These are phyloP conservation scores for Carex kokanica DNA, from an alignment of 176 grass and related monocot species.

Conservation along the genomic window DNA sequence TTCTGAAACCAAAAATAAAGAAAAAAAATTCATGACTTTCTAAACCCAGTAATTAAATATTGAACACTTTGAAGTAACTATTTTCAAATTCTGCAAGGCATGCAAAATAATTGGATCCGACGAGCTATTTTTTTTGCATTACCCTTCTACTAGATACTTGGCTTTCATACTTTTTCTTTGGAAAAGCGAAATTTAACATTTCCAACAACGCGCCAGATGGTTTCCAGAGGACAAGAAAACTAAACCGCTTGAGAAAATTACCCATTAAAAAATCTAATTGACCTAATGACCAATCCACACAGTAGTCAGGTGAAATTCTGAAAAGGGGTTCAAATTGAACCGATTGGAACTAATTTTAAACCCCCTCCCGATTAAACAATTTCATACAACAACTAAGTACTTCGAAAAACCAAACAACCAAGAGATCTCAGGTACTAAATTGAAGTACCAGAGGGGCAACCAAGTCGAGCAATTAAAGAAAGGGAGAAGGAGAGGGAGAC, in stretches of 20 bases:
- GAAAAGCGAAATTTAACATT: constrained; percentile 4
- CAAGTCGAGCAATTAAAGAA: neutral
- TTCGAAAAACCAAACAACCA: neutral
- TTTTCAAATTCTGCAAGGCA: neutral
- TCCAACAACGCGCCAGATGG: neutral
- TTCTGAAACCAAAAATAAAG: constrained; percentile 18
- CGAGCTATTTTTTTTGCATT: constrained; percentile 1
- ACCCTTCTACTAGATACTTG: constrained; percentile 16
- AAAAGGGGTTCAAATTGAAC: constrained; percentile 11
- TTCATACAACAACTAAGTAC: neutral
- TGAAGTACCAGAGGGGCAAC: neutral
- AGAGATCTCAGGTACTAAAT: neutral
- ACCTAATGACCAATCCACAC: neutral
- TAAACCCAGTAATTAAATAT: neutral
- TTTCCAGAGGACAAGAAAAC: neutral
- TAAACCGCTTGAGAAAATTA: constrained; percentile 14
- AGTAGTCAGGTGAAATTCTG: neutral
- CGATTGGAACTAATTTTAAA: neutral
- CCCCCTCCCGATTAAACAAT: neutral
- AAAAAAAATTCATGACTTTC: constrained; percentile 12
- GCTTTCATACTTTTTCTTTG: constrained; percentile 1
- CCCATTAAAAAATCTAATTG: constrained; percentile 16
- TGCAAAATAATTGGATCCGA: neutral
- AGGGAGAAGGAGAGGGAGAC: neutral
- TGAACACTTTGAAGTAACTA: neutral